These are phyloP conservation scores for Claviceps quebecensis DNA, from an alignment of 2,329 filamentous ascomycete genomes.

Conservation along the genomic window DNA sequence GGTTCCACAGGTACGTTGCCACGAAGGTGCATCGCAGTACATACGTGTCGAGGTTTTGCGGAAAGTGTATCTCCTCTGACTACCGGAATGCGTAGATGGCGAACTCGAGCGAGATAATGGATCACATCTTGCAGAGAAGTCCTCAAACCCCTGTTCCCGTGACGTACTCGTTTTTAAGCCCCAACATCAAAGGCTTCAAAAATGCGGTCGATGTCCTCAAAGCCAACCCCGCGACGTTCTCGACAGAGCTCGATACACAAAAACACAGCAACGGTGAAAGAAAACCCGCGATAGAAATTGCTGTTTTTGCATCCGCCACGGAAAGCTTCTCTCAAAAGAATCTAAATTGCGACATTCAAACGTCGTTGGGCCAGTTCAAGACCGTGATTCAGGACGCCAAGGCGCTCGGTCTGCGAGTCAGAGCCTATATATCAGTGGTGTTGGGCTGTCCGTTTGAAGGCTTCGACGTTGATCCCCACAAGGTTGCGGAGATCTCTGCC, in stretches of 20 bases:
- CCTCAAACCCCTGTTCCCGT: constrained; percentile 41
- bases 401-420: constrained; percentile 49
- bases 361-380: constrained; percentile 55
- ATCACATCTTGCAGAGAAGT: constrained; percentile 47
- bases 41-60: not conserved
- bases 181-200: constrained; percentile 59
- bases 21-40: not conserved
- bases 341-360: constrained; percentile 65
- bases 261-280: constrained; percentile 22
- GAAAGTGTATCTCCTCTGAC: not conserved
- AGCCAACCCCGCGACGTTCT: constrained; percentile 33
- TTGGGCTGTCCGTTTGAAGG: constrained; percentile 68
- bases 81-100: constrained; percentile 46
- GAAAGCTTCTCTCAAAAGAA: constrained; percentile 71
- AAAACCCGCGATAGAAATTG: constrained; percentile 49
- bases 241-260: constrained; percentile 34
- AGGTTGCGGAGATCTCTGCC: constrained; percentile 51
- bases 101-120: constrained; percentile 60
- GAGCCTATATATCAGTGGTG: constrained; percentile 70
- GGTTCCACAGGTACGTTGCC: constrained; percentile 54
- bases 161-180: constrained; percentile 68
- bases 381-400: constrained; percentile 58
- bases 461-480: constrained; percentile 46
- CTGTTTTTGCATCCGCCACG: constrained; percentile 70
- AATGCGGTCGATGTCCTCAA: constrained; percentile 43